Conservation (phyloP, 768 basidiomycete species). For the Chalciporus sphaerocephalus region DNA sequence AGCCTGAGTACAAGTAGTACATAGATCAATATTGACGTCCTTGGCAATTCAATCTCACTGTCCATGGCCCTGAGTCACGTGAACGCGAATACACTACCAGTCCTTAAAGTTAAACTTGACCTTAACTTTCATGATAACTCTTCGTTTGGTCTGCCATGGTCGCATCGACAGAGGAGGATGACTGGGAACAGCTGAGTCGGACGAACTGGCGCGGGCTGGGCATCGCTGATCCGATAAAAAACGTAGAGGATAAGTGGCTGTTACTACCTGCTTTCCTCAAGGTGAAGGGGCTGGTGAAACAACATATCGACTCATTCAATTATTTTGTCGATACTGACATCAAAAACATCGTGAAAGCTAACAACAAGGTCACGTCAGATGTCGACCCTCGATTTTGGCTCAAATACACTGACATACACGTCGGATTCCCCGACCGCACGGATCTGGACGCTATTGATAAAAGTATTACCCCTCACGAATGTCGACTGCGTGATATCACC, state of each 20-base stretch:
- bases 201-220: slow-evolving; percentile 72
- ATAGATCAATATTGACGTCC: too few species aligned
- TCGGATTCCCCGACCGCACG: slow-evolving; percentile 87
- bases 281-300: slow-evolving; percentile 98
- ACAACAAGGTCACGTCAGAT: slow-evolving; percentile 91
- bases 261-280: slow-evolving; percentile 93
- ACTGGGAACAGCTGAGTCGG: slow-evolving; percentile 56
- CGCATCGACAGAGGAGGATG: slow-evolving; percentile 33
- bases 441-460: slow-evolving; percentile 77
- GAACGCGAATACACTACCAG: too few species aligned
- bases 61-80: background rate
- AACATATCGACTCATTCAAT: slow-evolving; percentile 98
- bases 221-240: slow-evolving; percentile 87
- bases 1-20: too few species aligned
- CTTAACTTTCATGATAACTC: background rate
- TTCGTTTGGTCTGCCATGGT: slow-evolving; percentile 5
- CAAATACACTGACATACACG: slow-evolving; percentile 92
- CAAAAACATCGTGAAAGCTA: slow-evolving; percentile 92
- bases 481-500: slow-evolving; percentile 90
- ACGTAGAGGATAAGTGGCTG: slow-evolving; percentile 97
- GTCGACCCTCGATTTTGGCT: slow-evolving; percentile 96
- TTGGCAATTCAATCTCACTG: background rate
- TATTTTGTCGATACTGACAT: slow-evolving; percentile 97
- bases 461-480: slow-evolving; percentile 93
- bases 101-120: too few species aligned